Percentiles rank a stretch among this genome's conserved stretches.
Evolutionary conservation across 1,284 basidiomycete species (phyloP).

Genomic region (Papiliotrema nemorosa): DNA sequence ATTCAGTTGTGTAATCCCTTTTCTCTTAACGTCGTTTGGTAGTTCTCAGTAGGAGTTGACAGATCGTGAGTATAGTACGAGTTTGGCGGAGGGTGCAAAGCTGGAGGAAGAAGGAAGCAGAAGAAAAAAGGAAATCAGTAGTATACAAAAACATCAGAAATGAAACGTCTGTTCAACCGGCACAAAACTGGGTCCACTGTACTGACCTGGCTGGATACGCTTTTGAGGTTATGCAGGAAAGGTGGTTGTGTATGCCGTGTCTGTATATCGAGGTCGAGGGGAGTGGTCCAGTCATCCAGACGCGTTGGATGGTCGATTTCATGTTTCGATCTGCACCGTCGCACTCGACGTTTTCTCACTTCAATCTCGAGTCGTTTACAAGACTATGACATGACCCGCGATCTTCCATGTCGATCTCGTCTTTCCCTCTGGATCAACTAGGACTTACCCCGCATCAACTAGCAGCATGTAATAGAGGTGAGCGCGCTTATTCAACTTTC

Average conservation of each 20-base stretch:
- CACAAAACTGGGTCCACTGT: conserved; percentile 14
- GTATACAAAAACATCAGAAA: conserved; percentile 22
- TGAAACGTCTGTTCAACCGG: conserved; percentile 50
- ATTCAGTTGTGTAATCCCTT: background rate
- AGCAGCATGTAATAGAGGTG: conserved; percentile 32
- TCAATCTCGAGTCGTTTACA: no score
- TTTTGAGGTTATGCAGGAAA: background rate
- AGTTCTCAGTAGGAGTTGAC: conserved; percentile 5
- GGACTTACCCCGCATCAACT: conserved; percentile 23
- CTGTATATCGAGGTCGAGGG: no score
- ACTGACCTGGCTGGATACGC: background rate
- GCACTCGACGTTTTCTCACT: no score
- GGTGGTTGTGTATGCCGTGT: no score
- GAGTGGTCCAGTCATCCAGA: no score
- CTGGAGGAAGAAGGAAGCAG: conserved; percentile 1
- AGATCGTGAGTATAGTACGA: no score
- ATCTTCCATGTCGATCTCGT: background rate
- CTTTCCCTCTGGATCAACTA: conserved; percentile 33
- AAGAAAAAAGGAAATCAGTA: conserved; percentile 14
- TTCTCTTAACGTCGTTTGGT: background rate
- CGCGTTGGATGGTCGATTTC: no score
- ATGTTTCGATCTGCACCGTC: no score
- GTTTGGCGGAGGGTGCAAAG: background rate
- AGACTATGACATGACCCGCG: no score
- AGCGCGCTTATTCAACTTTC: conserved; percentile 6